These are phyloP conservation scores for Hygrophila difformis DNA, from an alignment of 257 asterid genomes.

Conservation along the genomic window DNA sequence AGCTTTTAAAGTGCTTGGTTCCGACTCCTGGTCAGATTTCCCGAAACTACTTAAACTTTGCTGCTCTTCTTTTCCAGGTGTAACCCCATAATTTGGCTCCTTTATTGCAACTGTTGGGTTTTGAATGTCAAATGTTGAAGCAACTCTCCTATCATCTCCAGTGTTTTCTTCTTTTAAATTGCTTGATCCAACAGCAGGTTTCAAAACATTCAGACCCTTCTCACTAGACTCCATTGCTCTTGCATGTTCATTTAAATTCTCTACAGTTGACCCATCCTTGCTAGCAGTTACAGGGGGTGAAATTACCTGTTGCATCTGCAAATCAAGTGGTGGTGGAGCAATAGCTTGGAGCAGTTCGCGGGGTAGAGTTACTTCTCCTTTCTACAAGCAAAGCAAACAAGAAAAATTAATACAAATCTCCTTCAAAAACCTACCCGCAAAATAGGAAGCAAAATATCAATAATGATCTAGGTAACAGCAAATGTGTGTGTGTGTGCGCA, in stretches of 20 bases:
- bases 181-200: conserved; percentile 32
- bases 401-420: conserved; percentile 11
- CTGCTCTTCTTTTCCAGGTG: conserved; percentile 66
- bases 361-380: conserved; percentile 88
- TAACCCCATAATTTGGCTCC: conserved; percentile 44
- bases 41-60: conserved; percentile 35
- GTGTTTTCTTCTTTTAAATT: conserved; percentile 41
- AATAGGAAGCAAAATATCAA: no score
- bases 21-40: conserved; percentile 59
- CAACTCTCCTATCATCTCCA: conserved; percentile 43
- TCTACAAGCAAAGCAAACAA: conserved; percentile 41
- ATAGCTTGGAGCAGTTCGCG: conserved; percentile 89
- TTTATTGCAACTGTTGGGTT: conserved; percentile 30
- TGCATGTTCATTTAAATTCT: conserved; percentile 39
- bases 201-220: conserved; percentile 43
- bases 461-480: no score
- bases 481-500: no score
- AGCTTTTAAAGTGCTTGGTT: conserved; percentile 36
- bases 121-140: conserved; percentile 30
- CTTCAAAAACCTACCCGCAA: neutral
- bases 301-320: conserved; percentile 42
- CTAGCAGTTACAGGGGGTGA: conserved; percentile 36
- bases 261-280: conserved; percentile 52
- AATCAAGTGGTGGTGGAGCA: conserved; percentile 76
- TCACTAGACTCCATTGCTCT: conserved; percentile 41